Conservation (phyloP, 1,284 basidiomycete species). For the Cystobasidium pallidum region DNA sequence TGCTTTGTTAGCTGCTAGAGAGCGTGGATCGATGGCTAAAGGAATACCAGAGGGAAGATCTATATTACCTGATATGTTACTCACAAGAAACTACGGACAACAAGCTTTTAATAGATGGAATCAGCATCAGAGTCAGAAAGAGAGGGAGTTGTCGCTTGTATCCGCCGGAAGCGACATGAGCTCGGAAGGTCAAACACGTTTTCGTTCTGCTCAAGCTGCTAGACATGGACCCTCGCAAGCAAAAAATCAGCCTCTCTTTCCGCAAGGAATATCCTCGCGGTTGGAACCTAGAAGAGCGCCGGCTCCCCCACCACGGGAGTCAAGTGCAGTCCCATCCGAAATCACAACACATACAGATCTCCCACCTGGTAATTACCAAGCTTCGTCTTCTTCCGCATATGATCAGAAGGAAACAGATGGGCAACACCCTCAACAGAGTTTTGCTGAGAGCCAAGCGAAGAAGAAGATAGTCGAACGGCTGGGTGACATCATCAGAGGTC, state of each 20-base stretch:
- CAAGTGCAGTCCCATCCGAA: conserved; percentile 9
- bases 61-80: conserved; percentile 22
- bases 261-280: conserved; percentile 12
- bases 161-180: conserved; percentile 6
- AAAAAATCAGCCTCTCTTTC: no score
- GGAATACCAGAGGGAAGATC: conserved; percentile 15
- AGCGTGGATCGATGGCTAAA: conserved; percentile 26
- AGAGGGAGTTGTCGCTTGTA: conserved; percentile 10
- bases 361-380: conserved; percentile 10
- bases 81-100: conserved; percentile 30
- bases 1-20: conserved; percentile 45
- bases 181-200: conserved; percentile 5
- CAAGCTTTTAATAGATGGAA: conserved; percentile 9
- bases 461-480: conserved; percentile 33
- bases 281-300: conserved; percentile 2
- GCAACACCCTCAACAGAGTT: conserved; percentile 6
- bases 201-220: not conserved
- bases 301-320: conserved; percentile 5
- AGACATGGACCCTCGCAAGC: not conserved
- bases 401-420: not conserved
- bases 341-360: conserved; percentile 11
- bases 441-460: conserved; percentile 38
- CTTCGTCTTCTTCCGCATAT: not conserved
- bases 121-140: not conserved
- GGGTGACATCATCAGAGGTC: conserved; percentile 22